Conservation (phyloP, 2,329 filamentous ascomycete species). For the Exophiala aquamarina region DNA sequence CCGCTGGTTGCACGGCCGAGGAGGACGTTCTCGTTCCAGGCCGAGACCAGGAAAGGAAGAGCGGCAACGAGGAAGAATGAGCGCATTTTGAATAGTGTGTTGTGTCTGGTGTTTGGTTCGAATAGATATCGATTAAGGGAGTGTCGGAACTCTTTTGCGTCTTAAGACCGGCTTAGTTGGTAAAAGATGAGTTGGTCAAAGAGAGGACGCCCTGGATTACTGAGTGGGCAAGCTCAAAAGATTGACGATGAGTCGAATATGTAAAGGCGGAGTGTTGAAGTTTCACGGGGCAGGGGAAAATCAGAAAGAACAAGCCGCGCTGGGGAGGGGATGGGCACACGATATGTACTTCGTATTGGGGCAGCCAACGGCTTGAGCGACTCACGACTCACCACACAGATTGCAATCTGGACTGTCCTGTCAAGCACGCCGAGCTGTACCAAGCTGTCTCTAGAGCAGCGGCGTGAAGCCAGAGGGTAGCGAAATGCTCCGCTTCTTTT, state of each 20-base stretch:
- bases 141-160: background rate
- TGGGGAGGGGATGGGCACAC: slow-evolving; percentile 1
- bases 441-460: background rate
- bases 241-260: background rate
- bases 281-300: slow-evolving; percentile 1
- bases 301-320: background rate
- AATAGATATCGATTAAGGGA: background rate
- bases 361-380: background rate
- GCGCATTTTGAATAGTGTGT: slow-evolving; percentile 15
- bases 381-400: background rate
- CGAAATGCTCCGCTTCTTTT: slow-evolving; percentile 1
- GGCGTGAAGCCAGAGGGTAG: slow-evolving; percentile 1
- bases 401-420: slow-evolving; percentile 2
- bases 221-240: slow-evolving; percentile 11
- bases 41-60: slow-evolving; percentile 15
- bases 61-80: slow-evolving; percentile 12
- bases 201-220: slow-evolving; percentile 14
- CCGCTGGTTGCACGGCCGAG: slow-evolving; percentile 12
- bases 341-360: slow-evolving; percentile 15
- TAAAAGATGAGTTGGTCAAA: slow-evolving; percentile 1
- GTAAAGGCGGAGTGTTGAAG: background rate
- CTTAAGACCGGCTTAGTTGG: background rate
- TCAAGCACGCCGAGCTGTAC: background rate
- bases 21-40: slow-evolving; percentile 15
- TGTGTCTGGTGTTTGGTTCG: background rate